Conservation (phyloP, 2,329 filamentous ascomycete genomes). For the Bertia moriformis region DNA sequence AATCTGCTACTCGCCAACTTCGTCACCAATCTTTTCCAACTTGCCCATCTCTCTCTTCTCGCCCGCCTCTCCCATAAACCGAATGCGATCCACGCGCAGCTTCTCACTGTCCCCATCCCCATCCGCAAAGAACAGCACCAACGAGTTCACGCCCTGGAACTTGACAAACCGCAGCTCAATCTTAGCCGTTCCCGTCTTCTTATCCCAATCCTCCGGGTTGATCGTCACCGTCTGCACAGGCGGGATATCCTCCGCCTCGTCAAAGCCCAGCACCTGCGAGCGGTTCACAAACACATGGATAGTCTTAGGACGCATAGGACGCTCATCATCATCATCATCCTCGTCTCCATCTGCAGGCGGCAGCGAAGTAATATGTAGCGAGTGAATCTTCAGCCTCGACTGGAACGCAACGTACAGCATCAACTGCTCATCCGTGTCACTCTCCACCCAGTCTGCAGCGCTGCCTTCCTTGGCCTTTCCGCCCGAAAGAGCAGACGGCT, state of each 20-base stretch:
- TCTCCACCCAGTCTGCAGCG: conserved; percentile 75
- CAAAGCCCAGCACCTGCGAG: conserved; percentile 81
- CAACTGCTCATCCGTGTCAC: conserved; percentile 90
- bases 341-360: conserved; percentile 38
- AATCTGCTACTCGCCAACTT: conserved; percentile 37
- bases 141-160: conserved; percentile 81
- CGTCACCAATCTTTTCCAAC: conserved; percentile 83
- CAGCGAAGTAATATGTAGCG: conserved; percentile 65
- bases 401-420: conserved; percentile 88
- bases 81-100: conserved; percentile 66
- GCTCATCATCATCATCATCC: conserved; percentile 64
- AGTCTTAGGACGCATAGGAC: conserved; percentile 66
- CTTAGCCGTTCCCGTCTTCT: conserved; percentile 52
- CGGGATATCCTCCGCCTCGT: conserved; percentile 77
- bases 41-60: conserved; percentile 89
- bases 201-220: conserved; percentile 65
- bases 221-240: conserved; percentile 71
- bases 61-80: conserved; percentile 74
- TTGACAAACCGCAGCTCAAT: conserved; percentile 78
- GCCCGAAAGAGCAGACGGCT: conserved; percentile 49
- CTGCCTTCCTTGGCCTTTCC: conserved; percentile 31
- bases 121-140: conserved; percentile 79
- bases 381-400: conserved; percentile 76
- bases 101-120: conserved; percentile 74
- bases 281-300: conserved; percentile 80